Base-by-base conservation (phyloP, 805 yeast species). In the Teunomyces kruisii region DNA sequence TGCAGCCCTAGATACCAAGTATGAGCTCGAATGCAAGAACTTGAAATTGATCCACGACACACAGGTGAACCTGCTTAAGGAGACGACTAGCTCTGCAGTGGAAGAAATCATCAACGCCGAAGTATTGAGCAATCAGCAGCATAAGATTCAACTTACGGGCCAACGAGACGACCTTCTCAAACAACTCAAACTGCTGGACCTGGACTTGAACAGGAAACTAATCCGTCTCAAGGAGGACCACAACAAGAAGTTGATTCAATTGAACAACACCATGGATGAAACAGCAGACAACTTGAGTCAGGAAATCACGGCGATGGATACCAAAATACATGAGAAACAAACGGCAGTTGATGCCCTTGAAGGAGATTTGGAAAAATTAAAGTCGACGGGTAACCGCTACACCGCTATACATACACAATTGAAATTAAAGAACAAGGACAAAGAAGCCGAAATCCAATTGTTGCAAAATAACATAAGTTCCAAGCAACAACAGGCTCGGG, bases 41-140 rank as follows among this genome's bases (percentile, higher is more conserved):
- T 45, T 65, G 16, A 52, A 55, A 14, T 46, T 55, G 16, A 58
- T 62, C 30, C 66, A 51, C 41, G 61, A 60, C 12, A 39, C 58
- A n/a, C 48, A 55, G 4, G 48, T 55, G 15, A 58, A 61, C 37
- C 54, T 59, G 22, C 51, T 68, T 24, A 68, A 67, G 42, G 70
- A 67, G 37, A 46, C 42, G 5, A 56, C 61, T 9, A 50, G 59
- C 1, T 46, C 39, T 0, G 63, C 74, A 52, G 66, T 79, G 1
- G 78, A 77, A 32, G 44, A 54, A 1, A 48, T 74, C 5, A 64
- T 75, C 28, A 53, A 63, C 6, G 56, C 56, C 12, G 72, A 70
- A 42, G 64, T 66, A 4, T 54, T 54, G 14, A 55, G 62, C 32
- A 57, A 61, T 24, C 62, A 70, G 35, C 45, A 51, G 7, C 55